Conservation (phyloP, 208 protist species). For the Leishmania tropica region DNA sequence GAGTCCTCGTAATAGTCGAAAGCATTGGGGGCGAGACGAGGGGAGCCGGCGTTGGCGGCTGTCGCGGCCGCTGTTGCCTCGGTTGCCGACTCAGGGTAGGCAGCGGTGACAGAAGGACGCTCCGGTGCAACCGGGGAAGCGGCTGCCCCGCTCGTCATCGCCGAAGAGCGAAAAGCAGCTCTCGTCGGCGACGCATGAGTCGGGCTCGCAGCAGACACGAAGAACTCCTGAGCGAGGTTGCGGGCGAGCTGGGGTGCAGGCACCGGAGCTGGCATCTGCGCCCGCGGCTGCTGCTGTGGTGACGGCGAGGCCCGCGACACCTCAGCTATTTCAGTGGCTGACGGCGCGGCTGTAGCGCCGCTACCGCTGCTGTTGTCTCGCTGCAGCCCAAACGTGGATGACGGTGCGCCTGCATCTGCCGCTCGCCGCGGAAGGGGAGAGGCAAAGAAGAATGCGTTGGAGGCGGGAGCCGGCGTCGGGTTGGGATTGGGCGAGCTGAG, state of each 20-base stretch:
- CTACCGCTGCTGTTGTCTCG: background rate
- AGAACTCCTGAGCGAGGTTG: slow-evolving; percentile 30
- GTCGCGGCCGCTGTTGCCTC: background rate
- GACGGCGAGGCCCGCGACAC: slow-evolving; percentile 1
- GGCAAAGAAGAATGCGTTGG: slow-evolving; percentile 1
- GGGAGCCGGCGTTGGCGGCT: background rate
- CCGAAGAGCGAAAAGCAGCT: background rate
- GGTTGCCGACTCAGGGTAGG: background rate
- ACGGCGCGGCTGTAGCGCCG: background rate
- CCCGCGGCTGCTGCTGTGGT: slow-evolving; percentile 9
- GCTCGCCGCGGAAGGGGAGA: background rate
- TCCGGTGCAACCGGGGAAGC: background rate
- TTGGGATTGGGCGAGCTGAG: slow-evolving; percentile 9
- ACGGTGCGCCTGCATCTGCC: background rate
- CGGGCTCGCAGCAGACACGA: slow-evolving; percentile 15
- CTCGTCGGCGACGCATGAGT: background rate
- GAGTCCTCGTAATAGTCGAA: slow-evolving; percentile 18
- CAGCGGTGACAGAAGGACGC: background rate
- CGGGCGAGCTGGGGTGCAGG: slow-evolving; percentile 30
- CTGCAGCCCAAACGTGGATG: slow-evolving; percentile 3
- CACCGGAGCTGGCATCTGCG: slow-evolving; percentile 8
- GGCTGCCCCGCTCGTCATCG: background rate
- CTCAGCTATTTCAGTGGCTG: background rate
- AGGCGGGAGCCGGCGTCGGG: background rate
- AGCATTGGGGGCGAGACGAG: slow-evolving; percentile 10